Evolutionary conservation across 192 early-diverging fungal genomes (phyloP).

Genomic region (Rhizophagus clarus): DNA sequence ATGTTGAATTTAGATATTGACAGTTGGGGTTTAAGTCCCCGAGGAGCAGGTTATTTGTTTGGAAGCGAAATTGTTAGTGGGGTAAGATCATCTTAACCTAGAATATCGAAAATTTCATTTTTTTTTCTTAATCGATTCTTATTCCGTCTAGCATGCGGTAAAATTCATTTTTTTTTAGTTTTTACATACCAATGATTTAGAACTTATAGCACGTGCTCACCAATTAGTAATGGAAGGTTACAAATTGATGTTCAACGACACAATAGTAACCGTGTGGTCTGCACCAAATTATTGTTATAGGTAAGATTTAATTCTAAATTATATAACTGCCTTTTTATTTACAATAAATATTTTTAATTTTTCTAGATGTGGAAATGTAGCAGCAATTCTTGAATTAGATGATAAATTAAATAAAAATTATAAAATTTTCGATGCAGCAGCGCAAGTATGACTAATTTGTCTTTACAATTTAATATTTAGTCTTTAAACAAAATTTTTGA

Average conservation of each 20-base stretch:
- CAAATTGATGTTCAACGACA: conserved; percentile 95
- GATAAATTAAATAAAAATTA: conserved; percentile 86
- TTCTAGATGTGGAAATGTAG: conserved; percentile 91
- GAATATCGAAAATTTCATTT: neutral
- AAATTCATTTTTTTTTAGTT: conserved; percentile 45
- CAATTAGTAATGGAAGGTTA: conserved; percentile 98
- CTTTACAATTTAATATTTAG: conserved; percentile 10
- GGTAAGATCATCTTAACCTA: conserved; percentile 39
- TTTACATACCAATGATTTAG: conserved; percentile 81
- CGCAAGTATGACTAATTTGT: conserved; percentile 58
- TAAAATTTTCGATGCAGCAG: conserved; percentile 93
- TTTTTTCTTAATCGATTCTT: neutral
- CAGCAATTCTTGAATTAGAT: conserved; percentile 94
- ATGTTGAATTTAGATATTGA: conserved; percentile 53
- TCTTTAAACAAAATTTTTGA: neutral
- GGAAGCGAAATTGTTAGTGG: conserved; percentile 87
- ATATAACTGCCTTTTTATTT: conserved; percentile 5
- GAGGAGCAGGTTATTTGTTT: conserved; percentile 98
- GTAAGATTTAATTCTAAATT: conserved; percentile 29
- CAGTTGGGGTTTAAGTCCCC: conserved; percentile 94
- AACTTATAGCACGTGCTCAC: conserved; percentile 93
- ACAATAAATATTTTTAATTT: neutral
- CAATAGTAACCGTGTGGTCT: conserved; percentile 97
- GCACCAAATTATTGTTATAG: conserved; percentile 99
- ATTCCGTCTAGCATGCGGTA: too few relatives aligned